phyloP scores from a whole-genome alignment of 73 alveolate genomes.

The Symbiodinium pilosum region DNA sequence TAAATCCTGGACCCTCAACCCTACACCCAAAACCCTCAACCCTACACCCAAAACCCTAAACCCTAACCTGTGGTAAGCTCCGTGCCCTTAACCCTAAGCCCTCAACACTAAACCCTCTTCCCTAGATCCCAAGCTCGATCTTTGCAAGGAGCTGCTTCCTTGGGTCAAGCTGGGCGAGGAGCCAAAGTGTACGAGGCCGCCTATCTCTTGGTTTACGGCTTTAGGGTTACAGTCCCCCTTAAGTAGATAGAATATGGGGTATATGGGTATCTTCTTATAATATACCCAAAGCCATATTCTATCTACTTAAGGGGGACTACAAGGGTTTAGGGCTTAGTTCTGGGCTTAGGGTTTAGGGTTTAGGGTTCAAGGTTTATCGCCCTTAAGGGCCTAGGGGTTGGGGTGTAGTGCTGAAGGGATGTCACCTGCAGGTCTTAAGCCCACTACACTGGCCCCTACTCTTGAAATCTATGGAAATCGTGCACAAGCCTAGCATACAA shows the following conservation, averaged over 20 bases:
- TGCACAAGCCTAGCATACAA: no score
- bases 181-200: conserved; percentile 32
- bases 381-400: no score
- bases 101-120: neutral
- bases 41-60: neutral
- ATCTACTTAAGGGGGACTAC: neutral
- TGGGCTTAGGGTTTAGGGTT: neutral
- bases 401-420: no score
- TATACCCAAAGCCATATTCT: neutral
- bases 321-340: neutral
- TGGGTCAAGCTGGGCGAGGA: conserved; percentile 39
- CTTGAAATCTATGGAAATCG: no score
- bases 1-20: neutral
- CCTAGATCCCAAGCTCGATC: neutral
- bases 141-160: conserved; percentile 23
- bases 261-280: neutral
- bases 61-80: no score
- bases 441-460: no score
- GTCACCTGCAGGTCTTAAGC: no score
- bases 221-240: neutral
- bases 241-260: neutral
- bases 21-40: neutral
- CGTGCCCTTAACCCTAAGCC: no score
- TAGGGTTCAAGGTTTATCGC: neutral
- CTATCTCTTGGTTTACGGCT: no score